These are phyloP conservation scores for Hypericum perforatum DNA, from an alignment of 345 rosid genomes.

Conservation along the genomic window DNA sequence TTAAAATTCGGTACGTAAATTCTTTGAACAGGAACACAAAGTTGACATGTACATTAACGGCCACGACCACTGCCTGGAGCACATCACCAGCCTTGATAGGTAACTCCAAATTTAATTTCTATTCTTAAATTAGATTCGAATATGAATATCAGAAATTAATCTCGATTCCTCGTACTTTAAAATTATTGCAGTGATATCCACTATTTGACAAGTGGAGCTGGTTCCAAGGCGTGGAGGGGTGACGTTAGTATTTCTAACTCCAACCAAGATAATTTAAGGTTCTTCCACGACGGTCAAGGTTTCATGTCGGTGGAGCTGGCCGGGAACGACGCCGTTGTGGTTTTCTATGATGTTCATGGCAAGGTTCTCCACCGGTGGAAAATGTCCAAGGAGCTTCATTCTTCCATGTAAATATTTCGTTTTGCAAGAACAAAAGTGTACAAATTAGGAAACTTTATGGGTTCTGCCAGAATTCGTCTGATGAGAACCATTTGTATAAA, in stretches of 20 bases:
- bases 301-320: slow-evolving; percentile 50
- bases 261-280: slow-evolving; percentile 33
- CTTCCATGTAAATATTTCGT: slow-evolving; percentile 5
- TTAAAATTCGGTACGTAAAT: no score
- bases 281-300: slow-evolving; percentile 75
- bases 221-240: slow-evolving; percentile 83
- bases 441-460: no score
- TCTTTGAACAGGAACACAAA: slow-evolving; percentile 21
- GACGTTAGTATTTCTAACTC: slow-evolving; percentile 14
- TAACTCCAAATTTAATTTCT: background rate
- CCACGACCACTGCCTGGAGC: slow-evolving; percentile 45
- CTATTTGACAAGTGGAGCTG: slow-evolving; percentile 71
- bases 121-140: no score
- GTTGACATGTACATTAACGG: slow-evolving; percentile 46
- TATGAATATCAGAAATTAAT: background rate
- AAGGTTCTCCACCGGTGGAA: slow-evolving; percentile 41
- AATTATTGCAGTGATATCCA: slow-evolving; percentile 35
- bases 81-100: slow-evolving; percentile 28
- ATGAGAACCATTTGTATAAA: no score
- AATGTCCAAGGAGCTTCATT: slow-evolving; percentile 18
- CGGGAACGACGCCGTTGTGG: slow-evolving; percentile 17
- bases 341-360: slow-evolving; percentile 45
- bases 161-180: background rate
- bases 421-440: no score
- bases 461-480: no score